Evolutionary conservation across 257 asterid species (phyloP).

Genomic region (Cruciata laevipes): DNA sequence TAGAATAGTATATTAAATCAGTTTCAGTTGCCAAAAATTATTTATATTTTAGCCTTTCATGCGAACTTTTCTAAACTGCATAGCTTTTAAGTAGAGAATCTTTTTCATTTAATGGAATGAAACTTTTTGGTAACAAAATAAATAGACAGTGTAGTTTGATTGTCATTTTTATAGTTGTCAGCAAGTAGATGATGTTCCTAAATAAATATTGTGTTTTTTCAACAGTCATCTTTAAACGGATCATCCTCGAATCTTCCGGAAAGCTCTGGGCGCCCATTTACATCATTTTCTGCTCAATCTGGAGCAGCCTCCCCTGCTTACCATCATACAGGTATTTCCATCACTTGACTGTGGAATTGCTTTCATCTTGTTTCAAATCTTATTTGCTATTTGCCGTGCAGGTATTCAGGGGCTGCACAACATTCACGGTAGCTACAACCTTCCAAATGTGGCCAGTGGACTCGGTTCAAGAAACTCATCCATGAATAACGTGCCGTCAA

Average conservation of each 20-base stretch:
- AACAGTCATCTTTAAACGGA: constrained; percentile 85
- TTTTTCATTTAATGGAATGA: background rate
- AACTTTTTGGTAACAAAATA: background rate
- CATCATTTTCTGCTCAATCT: constrained; percentile 89
- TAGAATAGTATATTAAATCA: background rate
- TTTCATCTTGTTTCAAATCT: constrained; percentile 9
- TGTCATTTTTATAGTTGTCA: background rate
- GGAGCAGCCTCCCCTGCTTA: constrained; percentile 85
- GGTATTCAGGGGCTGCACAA: constrained; percentile 92
- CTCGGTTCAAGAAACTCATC: constrained; percentile 86
- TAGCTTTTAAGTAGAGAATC: background rate
- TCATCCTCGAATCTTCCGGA: constrained; percentile 85
- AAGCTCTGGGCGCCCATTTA: constrained; percentile 70
- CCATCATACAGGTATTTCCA: constrained; percentile 71
- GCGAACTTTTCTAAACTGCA: no score
- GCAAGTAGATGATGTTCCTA: background rate
- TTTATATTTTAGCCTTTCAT: no score
- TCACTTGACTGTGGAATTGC: constrained; percentile 18
- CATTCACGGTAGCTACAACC: constrained; percentile 77
- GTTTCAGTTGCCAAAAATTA: background rate
- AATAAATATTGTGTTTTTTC: constrained; percentile 12
- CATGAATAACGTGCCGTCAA: constrained; percentile 69
- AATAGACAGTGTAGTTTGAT: constrained; percentile 1
- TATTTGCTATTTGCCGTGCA: constrained; percentile 28
- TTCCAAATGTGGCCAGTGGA: constrained; percentile 77